These are phyloP conservation scores for Xylaria multiplex DNA, from an alignment of 2,329 filamentous ascomycete genomes.

Conservation along the genomic window DNA sequence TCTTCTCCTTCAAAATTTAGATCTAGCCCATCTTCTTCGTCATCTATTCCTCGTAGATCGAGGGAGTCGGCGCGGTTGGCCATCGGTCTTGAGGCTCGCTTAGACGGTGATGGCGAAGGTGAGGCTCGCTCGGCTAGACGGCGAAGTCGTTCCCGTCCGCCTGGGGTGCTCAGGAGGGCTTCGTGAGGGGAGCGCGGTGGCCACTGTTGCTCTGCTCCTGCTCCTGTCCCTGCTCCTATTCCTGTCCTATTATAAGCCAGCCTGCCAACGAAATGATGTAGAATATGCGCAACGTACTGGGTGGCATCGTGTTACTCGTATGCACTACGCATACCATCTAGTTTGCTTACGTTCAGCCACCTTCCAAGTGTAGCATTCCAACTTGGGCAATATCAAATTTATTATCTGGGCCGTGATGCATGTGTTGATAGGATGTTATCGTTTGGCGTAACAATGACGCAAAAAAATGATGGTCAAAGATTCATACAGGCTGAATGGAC, in stretches of 20 bases:
- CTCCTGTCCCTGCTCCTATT: slow-evolving; percentile 44
- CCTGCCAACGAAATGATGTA: slow-evolving; percentile 17
- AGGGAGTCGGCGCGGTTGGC: slow-evolving; percentile 43
- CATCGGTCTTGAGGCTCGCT: slow-evolving; percentile 52
- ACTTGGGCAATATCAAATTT: not conserved
- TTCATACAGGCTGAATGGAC: not conserved
- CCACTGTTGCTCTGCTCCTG: slow-evolving; percentile 64
- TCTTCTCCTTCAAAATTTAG: slow-evolving; percentile 60
- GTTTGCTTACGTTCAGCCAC: slow-evolving; percentile 16
- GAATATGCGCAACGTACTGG: slow-evolving; percentile 39
- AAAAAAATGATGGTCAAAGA: not conserved
- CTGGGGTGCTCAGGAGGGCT: slow-evolving; percentile 74
- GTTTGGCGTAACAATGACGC: not conserved
- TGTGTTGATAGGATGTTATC: slow-evolving; percentile 6
- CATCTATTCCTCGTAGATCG: slow-evolving; percentile 29
- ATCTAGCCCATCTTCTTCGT: slow-evolving; percentile 48
- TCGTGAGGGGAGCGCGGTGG: slow-evolving; percentile 74
- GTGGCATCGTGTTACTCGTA: slow-evolving; percentile 39
- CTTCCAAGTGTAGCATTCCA: slow-evolving; percentile 17
- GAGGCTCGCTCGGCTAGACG: slow-evolving; percentile 73
- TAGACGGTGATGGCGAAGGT: slow-evolving; percentile 74
- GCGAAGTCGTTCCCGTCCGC: slow-evolving; percentile 79
- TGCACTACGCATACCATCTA: slow-evolving; percentile 31
- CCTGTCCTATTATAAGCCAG: slow-evolving; percentile 39
- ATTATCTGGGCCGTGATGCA: not conserved